Conservation (phyloP, 2,329 filamentous ascomycete species). For the Calonectria henricotiae region DNA sequence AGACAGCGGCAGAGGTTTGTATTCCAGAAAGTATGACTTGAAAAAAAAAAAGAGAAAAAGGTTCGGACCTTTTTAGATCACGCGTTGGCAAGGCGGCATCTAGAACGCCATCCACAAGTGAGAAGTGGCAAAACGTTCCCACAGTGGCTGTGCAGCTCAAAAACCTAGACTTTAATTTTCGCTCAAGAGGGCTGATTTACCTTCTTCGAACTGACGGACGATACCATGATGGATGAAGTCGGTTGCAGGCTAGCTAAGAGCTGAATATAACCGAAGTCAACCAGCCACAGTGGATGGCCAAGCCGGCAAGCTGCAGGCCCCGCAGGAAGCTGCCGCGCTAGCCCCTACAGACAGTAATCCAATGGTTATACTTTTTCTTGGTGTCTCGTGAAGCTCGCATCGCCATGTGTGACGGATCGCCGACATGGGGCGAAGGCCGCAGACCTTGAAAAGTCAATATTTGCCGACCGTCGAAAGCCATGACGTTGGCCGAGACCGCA, state of each 20-base stretch:
- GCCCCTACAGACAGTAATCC: neutral
- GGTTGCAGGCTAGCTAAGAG: neutral
- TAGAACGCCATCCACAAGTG: neutral
- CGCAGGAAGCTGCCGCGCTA: neutral
- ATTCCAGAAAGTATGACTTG: neutral
- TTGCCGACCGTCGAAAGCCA: neutral
- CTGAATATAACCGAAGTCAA: neutral
- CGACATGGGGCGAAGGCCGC: conserved; percentile 14
- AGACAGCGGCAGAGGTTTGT: conserved; percentile 1
- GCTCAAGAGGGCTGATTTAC: no score
- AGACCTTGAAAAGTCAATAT: conserved; percentile 6
- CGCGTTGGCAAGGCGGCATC: neutral
- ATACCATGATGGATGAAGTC: neutral
- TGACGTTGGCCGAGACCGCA: neutral
- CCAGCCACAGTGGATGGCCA: neutral
- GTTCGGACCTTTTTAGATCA: neutral
- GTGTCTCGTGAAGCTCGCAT: neutral
- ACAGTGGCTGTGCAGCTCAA: neutral
- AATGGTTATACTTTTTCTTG: neutral
- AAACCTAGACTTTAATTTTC: neutral
- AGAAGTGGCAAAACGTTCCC: neutral
- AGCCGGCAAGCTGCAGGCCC: conserved; percentile 12
- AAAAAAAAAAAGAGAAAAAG: neutral
- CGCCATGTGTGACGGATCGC: conserved; percentile 12
- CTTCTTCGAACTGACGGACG: neutral